Base-by-base conservation (phyloP, 2,329 filamentous ascomycete species). In the Hypoxylon sp. region DNA sequence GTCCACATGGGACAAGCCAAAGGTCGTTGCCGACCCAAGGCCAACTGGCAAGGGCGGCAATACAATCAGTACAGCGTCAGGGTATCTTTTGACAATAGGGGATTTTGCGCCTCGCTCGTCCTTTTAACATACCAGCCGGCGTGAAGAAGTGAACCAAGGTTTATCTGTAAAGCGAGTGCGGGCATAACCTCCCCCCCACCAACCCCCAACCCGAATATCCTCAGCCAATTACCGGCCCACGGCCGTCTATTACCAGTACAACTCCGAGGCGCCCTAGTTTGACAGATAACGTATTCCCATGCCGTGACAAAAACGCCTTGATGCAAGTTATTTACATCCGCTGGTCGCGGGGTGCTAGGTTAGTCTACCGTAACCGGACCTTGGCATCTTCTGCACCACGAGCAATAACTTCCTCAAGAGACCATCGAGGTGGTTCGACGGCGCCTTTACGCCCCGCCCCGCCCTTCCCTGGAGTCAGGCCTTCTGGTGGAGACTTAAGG, bases 401-500 rank as follows among this genome's bases (percentile, higher is more conserved):
- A 73, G 87, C 88, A 71, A 97, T 85, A 53, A 98, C 90, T 69
- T 97, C 94, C 62, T 94, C 89, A n/a, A 97, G 81, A 70, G 85
- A 86, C 94, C 94, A 98, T 73, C 94, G 86, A 10, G 94, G 94
- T 60, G 93, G 88, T 72, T 84, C 83, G 73, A 97, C 85, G 60
- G 96, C 89, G 71, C 93, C 91, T 71, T 85, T 86, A 62, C 86
- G 84, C 86, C 89, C 89, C 75, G 92, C 88, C 69, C 86, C 84
- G 80, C 97, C 92, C 78, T 91, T 90, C 77, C 95, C 90, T 9
- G 89, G 86, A 0, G 88, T 87, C 42, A 93, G 85, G 14, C 89
- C 92, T 37, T 92, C 91, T 3, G 91, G 90, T 2, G 95, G 85
- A 8, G 92, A 91, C 54, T 93, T 88, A 39, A 92, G 89, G 63